These are phyloP conservation scores for Vigna angularis DNA, from an alignment of 306 rosid species.

Conservation along the genomic window DNA sequence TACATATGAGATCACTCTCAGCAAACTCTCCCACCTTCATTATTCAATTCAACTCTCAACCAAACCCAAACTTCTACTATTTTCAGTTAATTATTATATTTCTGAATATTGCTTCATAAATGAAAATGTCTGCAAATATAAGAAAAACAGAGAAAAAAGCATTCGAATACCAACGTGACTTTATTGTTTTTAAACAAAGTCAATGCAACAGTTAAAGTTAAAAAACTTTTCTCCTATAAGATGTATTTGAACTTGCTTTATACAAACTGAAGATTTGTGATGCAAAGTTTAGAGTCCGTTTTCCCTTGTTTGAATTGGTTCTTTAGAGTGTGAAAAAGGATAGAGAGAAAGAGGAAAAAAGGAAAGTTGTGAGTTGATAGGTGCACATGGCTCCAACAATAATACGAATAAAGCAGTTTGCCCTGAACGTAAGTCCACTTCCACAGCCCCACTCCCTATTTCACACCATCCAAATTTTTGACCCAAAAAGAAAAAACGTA, in stretches of 20 bases:
- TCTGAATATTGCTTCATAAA: no score
- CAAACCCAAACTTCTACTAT: no score
- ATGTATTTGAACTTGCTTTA: background rate
- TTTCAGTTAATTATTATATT: no score
- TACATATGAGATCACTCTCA: background rate
- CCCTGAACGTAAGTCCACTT: slow-evolving; percentile 20
- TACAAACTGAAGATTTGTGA: background rate
- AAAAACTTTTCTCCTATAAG: background rate
- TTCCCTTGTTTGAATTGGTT: slow-evolving; percentile 4
- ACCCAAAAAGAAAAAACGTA: background rate
- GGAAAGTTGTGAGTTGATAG: slow-evolving; percentile 28
- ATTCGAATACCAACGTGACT: no score
- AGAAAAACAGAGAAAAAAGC: no score
- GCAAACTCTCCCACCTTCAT: background rate
- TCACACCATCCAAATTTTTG: background rate
- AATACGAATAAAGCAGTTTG: slow-evolving; percentile 34
- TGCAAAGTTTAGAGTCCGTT: background rate
- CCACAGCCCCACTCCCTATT: background rate
- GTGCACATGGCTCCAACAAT: slow-evolving; percentile 43
- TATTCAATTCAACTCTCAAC: background rate
- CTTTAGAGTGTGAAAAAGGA: slow-evolving; percentile 19
- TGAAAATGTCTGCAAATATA: no score
- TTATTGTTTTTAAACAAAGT: background rate
- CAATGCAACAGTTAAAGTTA: slow-evolving; percentile 15
- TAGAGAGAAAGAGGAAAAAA: background rate